These are phyloP conservation scores for Aspergillus coremiiformis DNA, from an alignment of 495 filamentous ascomycete genomes.

Conservation along the genomic window DNA sequence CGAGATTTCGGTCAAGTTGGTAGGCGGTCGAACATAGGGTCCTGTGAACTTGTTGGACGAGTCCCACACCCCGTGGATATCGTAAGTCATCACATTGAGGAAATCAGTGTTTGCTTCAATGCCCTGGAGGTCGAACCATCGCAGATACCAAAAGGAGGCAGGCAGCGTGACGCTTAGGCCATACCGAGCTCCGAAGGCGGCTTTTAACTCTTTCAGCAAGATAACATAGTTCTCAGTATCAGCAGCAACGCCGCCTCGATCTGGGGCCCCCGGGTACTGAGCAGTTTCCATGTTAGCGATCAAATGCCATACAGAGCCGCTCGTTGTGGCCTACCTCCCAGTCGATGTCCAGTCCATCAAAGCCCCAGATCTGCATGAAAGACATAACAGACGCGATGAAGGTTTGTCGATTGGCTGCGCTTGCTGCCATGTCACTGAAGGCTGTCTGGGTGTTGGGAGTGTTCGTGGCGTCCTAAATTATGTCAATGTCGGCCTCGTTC, in stretches of 20 bases:
- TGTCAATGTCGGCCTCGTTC: no score
- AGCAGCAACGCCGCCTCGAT: conserved; percentile 33
- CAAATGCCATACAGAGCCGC: not conserved
- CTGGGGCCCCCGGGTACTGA: conserved; percentile 21
- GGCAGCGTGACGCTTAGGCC: conserved; percentile 34
- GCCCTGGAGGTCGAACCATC: conserved; percentile 1
- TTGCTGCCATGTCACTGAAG: not conserved
- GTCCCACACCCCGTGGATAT: conserved; percentile 29
- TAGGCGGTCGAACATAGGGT: conserved; percentile 33
- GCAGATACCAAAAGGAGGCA: conserved; percentile 41
- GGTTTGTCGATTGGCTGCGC: not conserved
- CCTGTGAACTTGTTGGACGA: conserved; percentile 14
- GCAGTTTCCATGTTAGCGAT: not conserved
- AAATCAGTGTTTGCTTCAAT: conserved; percentile 29
- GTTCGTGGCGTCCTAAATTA: conserved; percentile 2
- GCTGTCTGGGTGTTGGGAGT: conserved; percentile 1
- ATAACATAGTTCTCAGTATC: conserved; percentile 35
- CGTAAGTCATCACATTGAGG: conserved; percentile 49
- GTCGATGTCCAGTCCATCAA: conserved; percentile 7
- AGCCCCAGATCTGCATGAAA: conserved; percentile 3
- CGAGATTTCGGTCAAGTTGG: conserved; percentile 51
- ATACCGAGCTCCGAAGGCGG: conserved; percentile 7
- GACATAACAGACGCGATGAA: not conserved
- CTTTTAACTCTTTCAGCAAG: not conserved
- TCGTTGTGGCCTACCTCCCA: no score